Conservation (phyloP, 192 early-diverging fungal species). For the Entomortierella chlamydospora region DNA sequence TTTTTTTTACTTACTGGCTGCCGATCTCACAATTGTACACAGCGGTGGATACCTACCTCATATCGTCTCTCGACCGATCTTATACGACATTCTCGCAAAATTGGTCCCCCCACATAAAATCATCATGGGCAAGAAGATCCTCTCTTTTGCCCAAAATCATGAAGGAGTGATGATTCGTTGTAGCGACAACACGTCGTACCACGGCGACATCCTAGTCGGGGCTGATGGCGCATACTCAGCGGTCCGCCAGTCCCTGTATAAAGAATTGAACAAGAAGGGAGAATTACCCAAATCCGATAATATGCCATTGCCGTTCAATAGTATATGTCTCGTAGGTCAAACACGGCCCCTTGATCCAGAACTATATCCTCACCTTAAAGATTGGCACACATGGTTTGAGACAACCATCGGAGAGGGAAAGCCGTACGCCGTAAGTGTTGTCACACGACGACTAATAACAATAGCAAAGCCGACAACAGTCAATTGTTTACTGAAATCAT, state of each 20-base stretch:
- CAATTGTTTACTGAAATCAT: too few relatives aligned
- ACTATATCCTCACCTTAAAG: conserved; percentile 16
- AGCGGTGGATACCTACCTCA: conserved; percentile 27
- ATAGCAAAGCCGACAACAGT: too few relatives aligned
- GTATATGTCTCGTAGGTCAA: conserved; percentile 32
- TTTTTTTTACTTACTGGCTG: background rate
- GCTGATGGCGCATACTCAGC: conserved; percentile 40
- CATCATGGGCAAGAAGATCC: conserved; percentile 18
- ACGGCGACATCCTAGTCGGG: conserved; percentile 30
- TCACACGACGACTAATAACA: too few relatives aligned
- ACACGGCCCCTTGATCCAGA: conserved; percentile 19
- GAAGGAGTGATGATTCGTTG: conserved; percentile 18
- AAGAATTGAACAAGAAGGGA: conserved; percentile 12
- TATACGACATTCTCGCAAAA: conserved; percentile 8
- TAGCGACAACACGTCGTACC: conserved; percentile 14
- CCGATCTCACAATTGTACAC: too few relatives aligned
- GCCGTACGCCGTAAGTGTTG: conserved; percentile 28
- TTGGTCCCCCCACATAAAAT: conserved; percentile 22
- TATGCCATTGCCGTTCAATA: conserved; percentile 17
- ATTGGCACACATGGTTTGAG: conserved; percentile 15
- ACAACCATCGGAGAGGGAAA: conserved; percentile 20
- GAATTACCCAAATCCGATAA: conserved; percentile 17
- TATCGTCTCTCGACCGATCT: conserved; percentile 30
- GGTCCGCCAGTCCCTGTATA: conserved; percentile 34
- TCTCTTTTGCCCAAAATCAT: conserved; percentile 10